Evolutionary conservation across 768 basidiomycete species (phyloP).

Genomic region (Lentinula raphanica): DNA sequence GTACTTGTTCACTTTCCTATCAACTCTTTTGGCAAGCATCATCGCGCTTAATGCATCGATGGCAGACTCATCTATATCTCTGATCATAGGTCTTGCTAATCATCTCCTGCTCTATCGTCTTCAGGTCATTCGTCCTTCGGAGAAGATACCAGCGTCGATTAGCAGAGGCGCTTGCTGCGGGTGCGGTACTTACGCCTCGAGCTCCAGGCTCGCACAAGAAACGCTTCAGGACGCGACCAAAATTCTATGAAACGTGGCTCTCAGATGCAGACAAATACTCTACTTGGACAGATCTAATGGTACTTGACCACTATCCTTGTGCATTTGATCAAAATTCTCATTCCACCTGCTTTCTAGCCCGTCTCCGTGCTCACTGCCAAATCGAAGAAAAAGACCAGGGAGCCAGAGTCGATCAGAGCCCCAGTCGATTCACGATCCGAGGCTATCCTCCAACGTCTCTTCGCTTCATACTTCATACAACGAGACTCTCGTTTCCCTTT

Average conservation of each 20-base stretch:
- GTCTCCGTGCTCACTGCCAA: conserved; percentile 28
- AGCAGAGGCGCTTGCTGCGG: conserved; percentile 48
- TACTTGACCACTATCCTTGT: conserved; percentile 13
- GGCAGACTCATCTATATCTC: conserved; percentile 69
- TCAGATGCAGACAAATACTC: conserved; percentile 24
- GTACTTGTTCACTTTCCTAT: conserved; percentile 29
- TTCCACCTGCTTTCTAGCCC: conserved; percentile 12
- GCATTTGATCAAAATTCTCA: neutral
- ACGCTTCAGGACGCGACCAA: conserved; percentile 44
- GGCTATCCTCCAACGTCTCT: neutral
- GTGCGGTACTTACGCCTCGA: conserved; percentile 38
- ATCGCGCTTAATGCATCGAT: conserved; percentile 1
- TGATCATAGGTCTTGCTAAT: conserved; percentile 62
- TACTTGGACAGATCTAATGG: conserved; percentile 47
- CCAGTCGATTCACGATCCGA: neutral
- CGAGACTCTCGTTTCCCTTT: neutral
- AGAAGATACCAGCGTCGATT: conserved; percentile 50
- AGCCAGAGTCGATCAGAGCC: neutral
- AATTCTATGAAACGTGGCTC: conserved; percentile 43
- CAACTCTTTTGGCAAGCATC: neutral
- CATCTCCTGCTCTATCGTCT: conserved; percentile 58
- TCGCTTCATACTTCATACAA: neutral
- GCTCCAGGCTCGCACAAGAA: conserved; percentile 34
- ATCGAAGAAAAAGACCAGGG: neutral
- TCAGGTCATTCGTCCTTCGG: conserved; percentile 58